Evolutionary conservation across 768 basidiomycete genomes (phyloP), one percentile per base, ranked within the genome.

Genomic region (Suillus lakei): DNA sequence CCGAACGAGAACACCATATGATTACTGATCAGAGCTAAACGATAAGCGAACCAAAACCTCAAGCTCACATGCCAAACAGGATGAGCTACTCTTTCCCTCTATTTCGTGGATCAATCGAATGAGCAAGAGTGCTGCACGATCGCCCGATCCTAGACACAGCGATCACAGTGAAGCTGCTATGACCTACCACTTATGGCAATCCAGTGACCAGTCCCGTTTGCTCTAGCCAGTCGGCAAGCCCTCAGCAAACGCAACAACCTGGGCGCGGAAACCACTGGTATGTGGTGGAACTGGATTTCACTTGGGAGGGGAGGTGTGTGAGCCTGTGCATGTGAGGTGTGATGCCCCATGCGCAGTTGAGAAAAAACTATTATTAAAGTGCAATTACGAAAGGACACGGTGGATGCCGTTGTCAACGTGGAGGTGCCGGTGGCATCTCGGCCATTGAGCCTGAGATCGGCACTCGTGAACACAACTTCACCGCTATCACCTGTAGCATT

Each of bases 31-130:
- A 51, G 23, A 28, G 50, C 26, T 8, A 21, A 30, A 53, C 10
- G 6, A 18, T 18, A 53, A 32, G 51, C 21, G 30, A 54, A n/a
- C 21, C 1, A 13, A 34, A n/a, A 54, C 32, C 53, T 54, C 12
- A 13, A 54, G 10, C 32, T 54, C 30, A 54, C 53, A 54, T 54
- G 53, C 32, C 18, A 51, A 51, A 51, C 28, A 50, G 48, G 48
- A 50, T 50, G 48, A 28, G 28, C 16, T 16, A n/a, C 18, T 53
- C 28, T 18, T 28, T 53, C 28, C 23, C 46, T 26, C 9, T 18
- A 18, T 53, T 4, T 30, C 51, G 16, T 12, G 51, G 16, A 16
- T 8, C 16, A 9, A 50, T 26, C 9, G 28, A 18, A 51, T 18
- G 10, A 34, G 53, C 10, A 21, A 32, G 21, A 32, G 21, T 32